phyloP scores from a whole-genome alignment of 2,329 filamentous ascomycete species.

The Exophiala viscosa region DNA sequence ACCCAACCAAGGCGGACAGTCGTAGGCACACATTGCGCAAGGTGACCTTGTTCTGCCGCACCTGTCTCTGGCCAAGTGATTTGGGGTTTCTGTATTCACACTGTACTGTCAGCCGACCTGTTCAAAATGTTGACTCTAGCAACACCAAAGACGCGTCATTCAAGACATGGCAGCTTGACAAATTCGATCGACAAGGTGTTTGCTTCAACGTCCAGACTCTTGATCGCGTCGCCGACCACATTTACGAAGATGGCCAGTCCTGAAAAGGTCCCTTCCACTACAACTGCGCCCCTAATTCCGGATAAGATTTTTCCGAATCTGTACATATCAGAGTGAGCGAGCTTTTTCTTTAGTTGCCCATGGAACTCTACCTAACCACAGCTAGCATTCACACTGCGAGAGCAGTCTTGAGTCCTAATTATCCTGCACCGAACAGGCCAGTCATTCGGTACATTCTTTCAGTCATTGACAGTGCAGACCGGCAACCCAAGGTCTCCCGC shows the following conservation, averaged over 20 bases:
- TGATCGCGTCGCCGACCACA: background rate
- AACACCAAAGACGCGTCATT: conserved; percentile 4
- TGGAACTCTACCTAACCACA: background rate
- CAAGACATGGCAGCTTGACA: background rate
- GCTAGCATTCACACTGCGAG: conserved; percentile 21
- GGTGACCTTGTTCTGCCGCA: conserved; percentile 5
- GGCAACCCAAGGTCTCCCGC: conserved; percentile 15
- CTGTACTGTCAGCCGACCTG: background rate
- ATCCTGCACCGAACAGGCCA: conserved; percentile 16
- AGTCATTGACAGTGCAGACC: conserved; percentile 11
- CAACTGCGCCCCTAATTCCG: conserved; percentile 21
- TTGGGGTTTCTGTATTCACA: too few relatives aligned
- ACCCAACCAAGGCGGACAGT: background rate
- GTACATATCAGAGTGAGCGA: conserved; percentile 22
- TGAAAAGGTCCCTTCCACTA: conserved; percentile 13
- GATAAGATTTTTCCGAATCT: conserved; percentile 22
- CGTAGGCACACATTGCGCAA: background rate
- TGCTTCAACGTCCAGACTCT: conserved; percentile 2
- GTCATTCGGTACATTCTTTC: conserved; percentile 22
- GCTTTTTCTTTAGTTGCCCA: background rate
- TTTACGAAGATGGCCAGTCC: conserved; percentile 4
- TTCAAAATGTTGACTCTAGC: conserved; percentile 10
- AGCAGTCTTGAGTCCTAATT: conserved; percentile 23
- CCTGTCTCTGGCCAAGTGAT: background rate
- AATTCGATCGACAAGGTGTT: background rate